A percentile compares a stretch with the other conserved stretches of the same genome.
Conservation (phyloP, 2,329 filamentous ascomycete species). For the Nakataea oryzae region DNA sequence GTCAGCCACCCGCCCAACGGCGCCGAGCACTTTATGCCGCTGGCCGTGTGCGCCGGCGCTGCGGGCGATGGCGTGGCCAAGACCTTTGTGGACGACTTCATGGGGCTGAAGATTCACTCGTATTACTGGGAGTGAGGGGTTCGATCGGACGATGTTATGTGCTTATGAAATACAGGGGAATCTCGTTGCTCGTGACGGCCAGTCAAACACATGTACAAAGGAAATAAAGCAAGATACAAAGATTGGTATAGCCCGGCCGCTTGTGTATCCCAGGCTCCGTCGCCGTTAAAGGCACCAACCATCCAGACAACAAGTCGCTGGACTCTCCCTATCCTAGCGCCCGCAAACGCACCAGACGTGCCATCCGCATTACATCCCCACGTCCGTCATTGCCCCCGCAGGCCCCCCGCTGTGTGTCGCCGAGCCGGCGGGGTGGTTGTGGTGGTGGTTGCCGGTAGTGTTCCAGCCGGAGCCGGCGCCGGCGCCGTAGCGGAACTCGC, state of each 20-base stretch:
- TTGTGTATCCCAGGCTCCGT: neutral
- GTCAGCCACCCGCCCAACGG: slow-evolving; percentile 42
- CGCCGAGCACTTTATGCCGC: slow-evolving; percentile 49
- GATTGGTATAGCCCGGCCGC: neutral
- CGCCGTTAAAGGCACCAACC: too few relatives aligned
- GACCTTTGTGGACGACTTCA: slow-evolving; percentile 36
- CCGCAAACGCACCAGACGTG: too few relatives aligned
- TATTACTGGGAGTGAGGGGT: slow-evolving; percentile 38
- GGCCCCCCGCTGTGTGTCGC: neutral
- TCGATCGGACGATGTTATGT: neutral
- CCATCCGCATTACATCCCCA: too few relatives aligned
- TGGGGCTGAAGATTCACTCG: slow-evolving; percentile 39
- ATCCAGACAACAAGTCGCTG: too few relatives aligned
- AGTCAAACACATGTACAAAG: neutral
- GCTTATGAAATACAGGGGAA: neutral
- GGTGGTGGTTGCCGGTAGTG: neutral
- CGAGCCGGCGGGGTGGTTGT: neutral
- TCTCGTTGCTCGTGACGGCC: too few relatives aligned
- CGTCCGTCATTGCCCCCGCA: too few relatives aligned
- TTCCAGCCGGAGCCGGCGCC: too few relatives aligned
- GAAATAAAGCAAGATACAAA: neutral
- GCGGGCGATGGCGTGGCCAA: slow-evolving; percentile 32
- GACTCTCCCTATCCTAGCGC: too few relatives aligned
- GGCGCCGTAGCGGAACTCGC: neutral
- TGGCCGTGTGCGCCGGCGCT: slow-evolving; percentile 44